Evolutionary conservation across 306 rosid species (phyloP), one percentile per base, ranked within the genome.

Genomic region (Chamaecrista fasciculata): DNA sequence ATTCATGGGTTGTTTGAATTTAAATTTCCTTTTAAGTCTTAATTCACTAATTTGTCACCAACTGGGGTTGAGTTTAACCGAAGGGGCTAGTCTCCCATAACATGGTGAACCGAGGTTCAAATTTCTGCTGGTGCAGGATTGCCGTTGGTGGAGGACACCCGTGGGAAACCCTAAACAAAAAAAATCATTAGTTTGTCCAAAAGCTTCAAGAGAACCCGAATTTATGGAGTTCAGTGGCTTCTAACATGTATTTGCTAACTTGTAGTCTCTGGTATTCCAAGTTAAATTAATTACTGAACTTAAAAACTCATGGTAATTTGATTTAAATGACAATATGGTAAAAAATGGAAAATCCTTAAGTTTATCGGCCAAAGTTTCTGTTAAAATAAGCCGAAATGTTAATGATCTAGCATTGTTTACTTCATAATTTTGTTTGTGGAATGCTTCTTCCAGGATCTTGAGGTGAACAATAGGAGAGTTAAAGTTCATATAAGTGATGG

Each of bases 391-490:
- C 8, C 34, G 6, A 33, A 36, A 12, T 24, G 23, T 37, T 68
- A 39, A 37, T 12, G 15, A 36, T 52, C 8, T 53, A 24, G 16
- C 21, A 26, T 28, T 14, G 8, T 40, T 5, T 9, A 40, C 16
- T 40, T 40, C 18, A 9, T 29, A 58, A 31, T n/a, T 29, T 29
- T 57, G 42, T 57, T 4, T 2, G 42, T 57, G 40, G 24, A 57
- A 57, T 58, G n/a, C 34, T 64, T 43, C 43, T 58, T 58, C 26
- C 87, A 85, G 93, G 93, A 87, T 69, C 58, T 52, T 36, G 88
- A 82, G 84, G 79, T 87, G 53, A 87, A 87, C 77, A 84, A 78
- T 68, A 81, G 93, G 33, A 76, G 67, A 76, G 87, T 85, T 51
- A 59, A 84, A 53, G 78, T 80, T 51, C 86, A 77, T 59, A 67